Base-by-base conservation (phyloP, 2,329 filamentous ascomycete species). In the Ilyonectria destructans region DNA sequence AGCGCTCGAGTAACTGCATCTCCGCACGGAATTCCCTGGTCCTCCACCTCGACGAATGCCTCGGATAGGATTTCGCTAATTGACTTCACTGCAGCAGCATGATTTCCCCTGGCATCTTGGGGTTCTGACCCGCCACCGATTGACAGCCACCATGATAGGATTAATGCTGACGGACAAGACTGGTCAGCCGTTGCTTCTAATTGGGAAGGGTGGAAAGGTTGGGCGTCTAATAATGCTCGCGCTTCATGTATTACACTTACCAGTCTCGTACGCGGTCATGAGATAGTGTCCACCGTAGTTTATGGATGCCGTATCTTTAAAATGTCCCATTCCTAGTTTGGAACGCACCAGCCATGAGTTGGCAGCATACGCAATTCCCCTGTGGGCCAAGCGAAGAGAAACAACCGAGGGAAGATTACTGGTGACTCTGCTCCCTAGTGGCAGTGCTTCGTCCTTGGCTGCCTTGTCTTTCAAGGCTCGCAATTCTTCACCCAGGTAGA, bases 201-300 rank as follows among this genome's bases (percentile, higher is more conserved):
- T 40, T 15, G 9, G 13, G 37, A 40, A 40, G 2, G 37, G 10
- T 40, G 37, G 13, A 48, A 48, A 48, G 19, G 8, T 21, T 48
- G 45, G 19, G 19, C 19, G 23, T 23, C 23, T 23, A 23, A 13
- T 23, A 21, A 23, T 21, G 6, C 4, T 48, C 3, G 19, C 19
- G 6, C 19, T 23, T 23, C 45, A 23, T 21, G 19, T 48, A 21
- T 21, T 13, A 48, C 9, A 23, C 45, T 48, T 48, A 48, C 45
- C 45, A 48, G 45, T 48, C 45, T 48, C 45, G 45, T 48, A 48
- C 45, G 45, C 45, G 0, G 45, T 48, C 45, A 48, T 48, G 45
- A 48, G 45, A 48, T 48, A 48, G 21, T 48, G 45, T 12, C 45
- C 45, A 48, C 45, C 45, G 45, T 48, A 48, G 19, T 48, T 48